Base-by-base conservation (phyloP, 2,329 filamentous ascomycete species). In the Phyllosticta citribraziliensis region DNA sequence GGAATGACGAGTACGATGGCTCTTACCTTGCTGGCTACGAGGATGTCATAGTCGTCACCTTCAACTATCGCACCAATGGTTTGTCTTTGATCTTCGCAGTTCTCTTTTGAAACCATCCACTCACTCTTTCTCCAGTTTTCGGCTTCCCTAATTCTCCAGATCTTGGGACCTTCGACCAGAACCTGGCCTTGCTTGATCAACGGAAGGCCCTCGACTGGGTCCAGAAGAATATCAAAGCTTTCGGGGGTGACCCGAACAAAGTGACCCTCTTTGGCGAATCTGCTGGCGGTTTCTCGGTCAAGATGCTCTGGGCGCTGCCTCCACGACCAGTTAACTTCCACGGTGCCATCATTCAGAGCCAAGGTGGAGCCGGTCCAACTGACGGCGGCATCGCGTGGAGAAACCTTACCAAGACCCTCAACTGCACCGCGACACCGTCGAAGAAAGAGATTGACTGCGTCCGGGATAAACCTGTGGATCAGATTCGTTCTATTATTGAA, bases 71-170 rank as follows among this genome's bases (percentile, higher is more conserved):
- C 8, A 78, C 89, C 55, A 84, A 84, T 2, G 81, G 83, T 8
- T 79, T 90, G 67, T 88, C 88, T 0, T 91, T 71, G 72, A 88
- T 25, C 80, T 83, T 8, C 3, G 2, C 22, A 22, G 84, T 79
- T 19, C 70, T 71, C 10, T 65, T 80, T 2, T 30, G 17, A 14
- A 19, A 55, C 5, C 12, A 17, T 17, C 10, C 2, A 33, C 22
- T 57, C 2, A 57, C n/a, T 10, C 17, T 4, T 0, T 14, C 3
- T n/a, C 6, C 25, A 58, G 56, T 58, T 3, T 58, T 58, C 19
- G 51, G 56, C 19, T 54, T 58, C 50, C 25, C 56, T 5, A 53
- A 51, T 3, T 58, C 56, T 11, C 56, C 56, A 5, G 50, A 52
- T 2, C 22, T 58, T 12, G 50, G 79, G 80, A 35, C 75, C 77